Percentiles rank a stretch among this genome's conserved stretches.
phyloP scores from a whole-genome alignment of 2,329 filamentous ascomycete genomes.

The Monosporascus cannonballus region DNA sequence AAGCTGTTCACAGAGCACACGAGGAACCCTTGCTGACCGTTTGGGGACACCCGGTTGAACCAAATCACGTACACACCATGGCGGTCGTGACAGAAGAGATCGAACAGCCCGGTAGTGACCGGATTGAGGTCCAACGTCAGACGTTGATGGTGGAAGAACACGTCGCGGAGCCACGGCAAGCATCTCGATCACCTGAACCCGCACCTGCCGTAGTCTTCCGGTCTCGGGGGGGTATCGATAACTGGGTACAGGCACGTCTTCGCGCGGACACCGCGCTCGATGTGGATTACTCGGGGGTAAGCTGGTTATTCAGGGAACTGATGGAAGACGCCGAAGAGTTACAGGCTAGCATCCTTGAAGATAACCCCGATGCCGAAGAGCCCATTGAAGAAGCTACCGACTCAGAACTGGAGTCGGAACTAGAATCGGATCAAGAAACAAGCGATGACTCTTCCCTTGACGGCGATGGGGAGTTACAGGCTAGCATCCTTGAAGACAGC shows the following conservation, averaged over 20 bases:
- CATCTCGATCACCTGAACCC: neutral
- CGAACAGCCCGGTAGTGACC: neutral
- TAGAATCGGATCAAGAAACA: too few species aligned
- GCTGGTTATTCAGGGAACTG: conserved; percentile 16
- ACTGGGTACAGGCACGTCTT: conserved; percentile 6
- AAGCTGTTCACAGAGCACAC: neutral
- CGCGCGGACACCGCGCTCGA: conserved; percentile 4
- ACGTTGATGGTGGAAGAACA: neutral
- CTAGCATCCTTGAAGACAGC: neutral
- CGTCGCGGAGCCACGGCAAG: neutral
- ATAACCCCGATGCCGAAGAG: conserved; percentile 9
- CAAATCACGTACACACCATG: neutral
- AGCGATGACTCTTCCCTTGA: too few species aligned
- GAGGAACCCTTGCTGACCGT: neutral
- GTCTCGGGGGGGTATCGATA: conserved; percentile 12
- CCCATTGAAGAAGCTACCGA: neutral
- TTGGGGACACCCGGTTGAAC: neutral
- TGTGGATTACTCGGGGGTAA: conserved; percentile 4
- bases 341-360: conserved; percentile 22
- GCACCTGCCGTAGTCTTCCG: conserved; percentile 15
- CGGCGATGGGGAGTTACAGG: conserved; percentile 1
- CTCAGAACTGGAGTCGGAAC: too few species aligned
- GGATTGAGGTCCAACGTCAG: neutral
- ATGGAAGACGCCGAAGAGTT: conserved; percentile 24
- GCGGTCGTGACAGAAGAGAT: neutral